Base-by-base conservation (phyloP, 192 early-diverging fungal genomes). In the Coemansia sp. region DNA sequence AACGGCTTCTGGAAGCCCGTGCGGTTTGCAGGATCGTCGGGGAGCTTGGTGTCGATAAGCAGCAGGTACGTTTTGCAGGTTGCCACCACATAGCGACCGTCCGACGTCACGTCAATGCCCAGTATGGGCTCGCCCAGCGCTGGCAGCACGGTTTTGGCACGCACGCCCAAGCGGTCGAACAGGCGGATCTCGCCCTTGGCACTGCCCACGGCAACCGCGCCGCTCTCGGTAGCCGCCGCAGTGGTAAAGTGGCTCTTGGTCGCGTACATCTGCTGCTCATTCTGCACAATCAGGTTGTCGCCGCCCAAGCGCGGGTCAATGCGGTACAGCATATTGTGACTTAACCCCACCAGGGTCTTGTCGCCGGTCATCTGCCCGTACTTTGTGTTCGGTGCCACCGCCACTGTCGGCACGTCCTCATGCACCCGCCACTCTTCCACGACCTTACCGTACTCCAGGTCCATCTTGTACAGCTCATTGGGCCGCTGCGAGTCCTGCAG, bases 361-460 rank as follows among this genome's bases (percentile, higher is more conserved):
- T 85, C 81, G 51, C 62, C 68, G 0, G 92, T 90, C 66, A 84
- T 80, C 62, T 90, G 88, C 20, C 89, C 81, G 74, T 85, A 90
- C 69, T 95, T 95, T 54, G 69, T 64, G 37, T 80, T 84, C 0
- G 91, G 88, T 11, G 89, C 75, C 15, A 95, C 80, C 40, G 84
- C 81, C 51, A 80, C 72, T 3, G 85, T 83, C 6, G 81, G 80
- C n/a, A 89, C 66, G 39, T 86, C 60, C 41, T 91, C 88, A 49
- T 92, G 84, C 38, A 93, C 81, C 30, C 87, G 84, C 90, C 91
- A 97, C 72, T 95, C 90, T 52, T 97, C 93, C 11, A 94, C 94
- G 12, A 97, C 85, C 74, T 93, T 88, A 32, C 92, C 94, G 62
- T 79, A 76, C 63, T 93, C 90, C 26, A 97, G 69, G 69, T 97